These are phyloP conservation scores for Ophiocordyceps camponoti-leonardi DNA, from an alignment of 2,329 filamentous ascomycete species.

Conservation along the genomic window DNA sequence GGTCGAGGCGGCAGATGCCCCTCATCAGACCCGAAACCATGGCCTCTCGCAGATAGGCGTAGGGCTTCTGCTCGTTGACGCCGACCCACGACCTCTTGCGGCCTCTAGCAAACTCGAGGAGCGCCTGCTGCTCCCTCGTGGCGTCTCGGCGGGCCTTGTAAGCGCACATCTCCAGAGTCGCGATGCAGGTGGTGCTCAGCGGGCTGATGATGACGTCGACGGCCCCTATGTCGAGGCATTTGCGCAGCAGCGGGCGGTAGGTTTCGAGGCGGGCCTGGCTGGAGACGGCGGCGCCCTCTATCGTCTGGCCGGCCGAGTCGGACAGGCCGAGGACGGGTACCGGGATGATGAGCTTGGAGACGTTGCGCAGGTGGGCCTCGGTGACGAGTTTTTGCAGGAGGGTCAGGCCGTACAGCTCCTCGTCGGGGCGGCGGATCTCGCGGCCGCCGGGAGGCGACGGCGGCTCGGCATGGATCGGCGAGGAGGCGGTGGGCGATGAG, in stretches of 20 bases:
- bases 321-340: conserved; percentile 33
- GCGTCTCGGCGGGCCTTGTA: conserved; percentile 70
- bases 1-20: conserved; percentile 61
- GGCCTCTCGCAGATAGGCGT: conserved; percentile 74
- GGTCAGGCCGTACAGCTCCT: conserved; percentile 36
- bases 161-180: conserved; percentile 64
- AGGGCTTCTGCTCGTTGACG: conserved; percentile 68
- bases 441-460: conserved; percentile 14
- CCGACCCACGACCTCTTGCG: conserved; percentile 88
- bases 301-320: conserved; percentile 16
- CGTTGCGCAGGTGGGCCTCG: conserved; percentile 36
- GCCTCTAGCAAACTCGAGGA: conserved; percentile 54
- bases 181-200: conserved; percentile 53
- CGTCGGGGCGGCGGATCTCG: conserved; percentile 24
- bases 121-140: conserved; percentile 51
- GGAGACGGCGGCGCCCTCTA: conserved; percentile 17
- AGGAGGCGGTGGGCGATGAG: conserved; percentile 23
- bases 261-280: conserved; percentile 10
- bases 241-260: conserved; percentile 34
- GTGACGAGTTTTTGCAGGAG: conserved; percentile 39
- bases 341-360: conserved; percentile 38
- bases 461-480: conserved; percentile 28
- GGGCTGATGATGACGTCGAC: conserved; percentile 74
- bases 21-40: conserved; percentile 90
- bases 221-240: conserved; percentile 72